Percentiles rank a stretch among this genome's conserved stretches.
Conservation (phyloP, 108 stramenopile genomes). For the Nitzschia inconspicua region DNA sequence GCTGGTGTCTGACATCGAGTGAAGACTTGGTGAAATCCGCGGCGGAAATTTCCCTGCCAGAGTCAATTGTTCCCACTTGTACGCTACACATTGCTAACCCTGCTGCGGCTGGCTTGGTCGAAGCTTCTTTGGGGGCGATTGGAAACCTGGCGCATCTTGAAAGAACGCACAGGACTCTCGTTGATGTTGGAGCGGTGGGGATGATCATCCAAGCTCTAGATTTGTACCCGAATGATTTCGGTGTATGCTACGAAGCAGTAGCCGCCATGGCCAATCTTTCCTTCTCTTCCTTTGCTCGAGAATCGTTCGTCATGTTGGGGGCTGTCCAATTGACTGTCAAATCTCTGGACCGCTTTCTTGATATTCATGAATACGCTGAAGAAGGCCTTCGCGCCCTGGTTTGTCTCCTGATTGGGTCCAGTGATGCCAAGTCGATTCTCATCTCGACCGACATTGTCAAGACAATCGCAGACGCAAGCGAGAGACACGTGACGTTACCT, state of each 20-base stretch:
- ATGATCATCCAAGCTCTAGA: constrained; percentile 17
- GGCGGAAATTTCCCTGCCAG: background rate
- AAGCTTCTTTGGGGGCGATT: constrained; percentile 38
- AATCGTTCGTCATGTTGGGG: constrained; percentile 8
- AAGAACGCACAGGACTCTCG: constrained; percentile 5
- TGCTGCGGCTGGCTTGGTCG: constrained; percentile 14
- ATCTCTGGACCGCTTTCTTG: constrained; percentile 6
- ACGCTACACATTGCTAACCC: constrained; percentile 15
- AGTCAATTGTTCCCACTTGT: constrained; percentile 9
- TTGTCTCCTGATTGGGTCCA: constrained; percentile 12
- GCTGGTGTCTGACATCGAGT: constrained; percentile 34
- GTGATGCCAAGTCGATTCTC: constrained; percentile 10
- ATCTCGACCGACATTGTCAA: background rate
- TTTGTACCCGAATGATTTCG: constrained; percentile 12
- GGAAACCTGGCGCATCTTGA: constrained; percentile 27
- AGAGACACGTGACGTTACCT: background rate
- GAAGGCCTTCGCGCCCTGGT: constrained; percentile 25
- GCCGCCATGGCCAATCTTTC: constrained; percentile 26
- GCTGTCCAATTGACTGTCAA: constrained; percentile 10
- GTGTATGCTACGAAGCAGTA: constrained; percentile 24
- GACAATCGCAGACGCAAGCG: constrained; percentile 1
- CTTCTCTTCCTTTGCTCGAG: background rate
- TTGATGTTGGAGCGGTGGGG: constrained; percentile 10
- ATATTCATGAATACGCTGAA: constrained; percentile 1
- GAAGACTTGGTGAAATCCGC: constrained; percentile 24